Evolutionary conservation across 148 eudicot species (phyloP), one percentile per base, ranked within the genome.

Genomic region (Chenopodium suecicum): DNA sequence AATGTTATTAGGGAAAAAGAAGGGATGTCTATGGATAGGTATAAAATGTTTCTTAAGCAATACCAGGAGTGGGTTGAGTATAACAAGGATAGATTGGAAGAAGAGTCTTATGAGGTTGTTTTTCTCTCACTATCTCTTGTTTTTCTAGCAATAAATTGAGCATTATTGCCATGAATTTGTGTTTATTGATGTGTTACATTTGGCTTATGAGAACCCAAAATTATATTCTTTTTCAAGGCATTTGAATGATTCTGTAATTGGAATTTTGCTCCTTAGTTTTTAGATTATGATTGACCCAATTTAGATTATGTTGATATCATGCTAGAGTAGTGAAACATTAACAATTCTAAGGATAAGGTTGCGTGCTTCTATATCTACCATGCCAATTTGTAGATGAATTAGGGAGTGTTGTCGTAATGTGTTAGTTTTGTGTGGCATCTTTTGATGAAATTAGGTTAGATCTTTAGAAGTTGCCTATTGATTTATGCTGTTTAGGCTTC

Each of bases 101-200:
- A 97, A 66, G 99, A 97, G 77, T 90, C 99, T 48, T 97, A 94
- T 63, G 84, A 90, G 98, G 99, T 97, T 70, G n/a, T 63, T 31
- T 32, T 23, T 2, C 31, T 12, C 32, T 47, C 27, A 34, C 20
- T 64, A 56, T 22, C 69, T 10, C 32, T 77, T 77, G 34, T 75
- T 7, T 37, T 52, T 22, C 2, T 23, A 13, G 19, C 34, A 68
- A 68, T 69, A 10, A 10, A 34, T 1, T 69, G 9, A 34, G 10
- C 17, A 34, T 69, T 6, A 69, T 32, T 69, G 9, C 7, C 34
- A 32, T 69, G 20, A n/a, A 32, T 69, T 69, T 69, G 73, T 32
- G 4, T 14, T 13, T 9, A 13, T 17, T 62, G 1, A 1, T 62
- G 66, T 62, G 66, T 20, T 62, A 62, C 25, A 4, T 62, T 62